Conservation (phyloP, 2,329 filamentous ascomycete species). For the Sporothrix protearum region DNA sequence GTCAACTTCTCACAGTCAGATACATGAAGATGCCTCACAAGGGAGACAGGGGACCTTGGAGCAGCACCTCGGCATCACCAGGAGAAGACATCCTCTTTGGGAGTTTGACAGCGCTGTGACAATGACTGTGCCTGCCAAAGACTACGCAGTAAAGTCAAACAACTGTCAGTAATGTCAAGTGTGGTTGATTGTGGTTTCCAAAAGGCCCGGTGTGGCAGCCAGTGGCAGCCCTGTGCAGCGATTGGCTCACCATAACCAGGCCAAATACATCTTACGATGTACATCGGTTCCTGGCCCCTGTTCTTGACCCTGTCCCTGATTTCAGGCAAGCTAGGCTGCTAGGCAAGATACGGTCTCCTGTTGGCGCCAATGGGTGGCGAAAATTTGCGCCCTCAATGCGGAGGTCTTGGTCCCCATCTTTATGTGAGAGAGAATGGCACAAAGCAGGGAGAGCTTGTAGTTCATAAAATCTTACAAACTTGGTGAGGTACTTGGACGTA, state of each 20-base stretch:
- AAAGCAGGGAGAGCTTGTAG: not conserved
- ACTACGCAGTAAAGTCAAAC: not conserved
- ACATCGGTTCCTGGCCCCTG: not conserved
- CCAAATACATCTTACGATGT: too few species aligned
- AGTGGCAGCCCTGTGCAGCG: not conserved
- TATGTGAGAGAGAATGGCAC: not conserved
- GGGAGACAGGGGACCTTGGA: not conserved
- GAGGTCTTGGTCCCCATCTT: not conserved
- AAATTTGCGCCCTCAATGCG: not conserved
- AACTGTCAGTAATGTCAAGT: not conserved
- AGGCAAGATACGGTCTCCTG: not conserved
- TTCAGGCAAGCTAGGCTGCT: not conserved
- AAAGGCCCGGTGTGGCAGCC: not conserved
- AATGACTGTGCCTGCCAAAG: not conserved
- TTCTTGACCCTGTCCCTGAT: not conserved
- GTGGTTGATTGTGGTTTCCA: not conserved
- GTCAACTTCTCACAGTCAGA: not conserved
- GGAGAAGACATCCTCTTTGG: not conserved
- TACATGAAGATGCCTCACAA: not conserved
- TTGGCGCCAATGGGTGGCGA: conserved; percentile 8
- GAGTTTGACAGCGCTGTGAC: not conserved
- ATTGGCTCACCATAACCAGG: not conserved
- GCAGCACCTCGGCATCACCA: not conserved
- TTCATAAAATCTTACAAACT: not conserved
- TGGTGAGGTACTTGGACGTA: too few species aligned